phyloP scores from a whole-genome alignment of 1,284 basidiomycete species.

The Xerocomus minutiporus region DNA sequence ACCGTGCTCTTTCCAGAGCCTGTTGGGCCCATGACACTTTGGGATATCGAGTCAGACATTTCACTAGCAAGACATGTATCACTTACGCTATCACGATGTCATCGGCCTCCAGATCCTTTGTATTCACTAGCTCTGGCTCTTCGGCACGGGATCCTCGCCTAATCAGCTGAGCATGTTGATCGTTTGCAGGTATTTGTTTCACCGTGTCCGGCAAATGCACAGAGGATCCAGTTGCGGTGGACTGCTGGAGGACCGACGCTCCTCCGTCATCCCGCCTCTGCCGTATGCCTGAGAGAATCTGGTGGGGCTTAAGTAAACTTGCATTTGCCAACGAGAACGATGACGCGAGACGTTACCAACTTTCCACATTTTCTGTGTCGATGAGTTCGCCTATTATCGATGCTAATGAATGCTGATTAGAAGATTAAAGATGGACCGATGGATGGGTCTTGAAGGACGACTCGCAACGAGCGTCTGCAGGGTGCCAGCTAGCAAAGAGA shows the following conservation, averaged over 20 bases:
- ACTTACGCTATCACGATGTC: constrained; percentile 25
- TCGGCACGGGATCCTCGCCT: not conserved
- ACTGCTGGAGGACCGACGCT: not conserved
- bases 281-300: not conserved
- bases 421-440: not conserved
- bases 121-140: not conserved
- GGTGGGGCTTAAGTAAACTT: not conserved
- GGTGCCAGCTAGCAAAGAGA: not conserved
- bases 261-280: not conserved
- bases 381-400: not conserved
- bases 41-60: not conserved
- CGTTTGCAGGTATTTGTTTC: not conserved
- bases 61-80: not conserved
- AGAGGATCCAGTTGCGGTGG: not conserved
- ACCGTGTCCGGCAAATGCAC: not conserved
- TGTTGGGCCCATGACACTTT: constrained; percentile 25
- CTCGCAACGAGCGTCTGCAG: not conserved
- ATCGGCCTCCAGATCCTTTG: constrained; percentile 1
- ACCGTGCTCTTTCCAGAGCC: constrained; percentile 26
- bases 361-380: not conserved
- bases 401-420: not conserved
- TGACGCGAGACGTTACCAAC: not conserved
- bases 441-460: not conserved
- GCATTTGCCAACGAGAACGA: not conserved
- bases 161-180: not conserved